Evolutionary conservation across 371 early-diverging fungal genomes (phyloP).

Genomic region (Rhizopus stolonifer): DNA sequence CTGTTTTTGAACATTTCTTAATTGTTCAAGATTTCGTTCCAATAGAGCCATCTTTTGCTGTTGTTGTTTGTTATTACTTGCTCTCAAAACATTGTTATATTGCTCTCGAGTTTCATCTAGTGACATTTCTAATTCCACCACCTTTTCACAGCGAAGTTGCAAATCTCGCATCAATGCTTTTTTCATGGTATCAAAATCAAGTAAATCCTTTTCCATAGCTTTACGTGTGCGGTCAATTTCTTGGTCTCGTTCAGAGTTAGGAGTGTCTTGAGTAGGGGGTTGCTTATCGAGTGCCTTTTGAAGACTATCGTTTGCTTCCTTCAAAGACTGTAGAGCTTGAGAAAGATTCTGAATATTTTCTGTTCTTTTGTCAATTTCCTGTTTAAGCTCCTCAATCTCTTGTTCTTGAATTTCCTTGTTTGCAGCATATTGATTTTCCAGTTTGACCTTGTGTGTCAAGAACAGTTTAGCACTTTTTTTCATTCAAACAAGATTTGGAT

Average conservation of each 20-base stretch:
- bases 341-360: slow-evolving; percentile 71
- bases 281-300: slow-evolving; percentile 30
- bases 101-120: slow-evolving; percentile 92
- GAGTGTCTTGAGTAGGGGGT: slow-evolving; percentile 19
- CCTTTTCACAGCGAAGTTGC: slow-evolving; percentile 93
- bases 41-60: slow-evolving; percentile 94
- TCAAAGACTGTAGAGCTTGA: slow-evolving; percentile 42
- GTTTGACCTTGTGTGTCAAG: no score
- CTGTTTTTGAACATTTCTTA: slow-evolving; percentile 91
- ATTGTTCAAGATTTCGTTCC: slow-evolving; percentile 93
- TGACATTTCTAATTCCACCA: slow-evolving; percentile 91
- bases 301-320: slow-evolving; percentile 19
- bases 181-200: slow-evolving; percentile 95
- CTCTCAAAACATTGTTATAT: slow-evolving; percentile 79
- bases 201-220: slow-evolving; percentile 87
- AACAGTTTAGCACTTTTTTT: no score
- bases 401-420: slow-evolving; percentile 65
- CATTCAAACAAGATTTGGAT: slow-evolving; percentile 10
- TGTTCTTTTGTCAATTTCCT: slow-evolving; percentile 66
- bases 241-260: slow-evolving; percentile 69
- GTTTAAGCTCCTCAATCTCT: slow-evolving; percentile 76
- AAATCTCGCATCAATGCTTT: slow-evolving; percentile 94
- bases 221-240: slow-evolving; percentile 88
- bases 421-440: slow-evolving; percentile 11
- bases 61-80: slow-evolving; percentile 80